Percentiles rank a stretch among this genome's conserved stretches.
Conservation (phyloP, 805 yeast species). For the Metschnikowia reukaufii region DNA sequence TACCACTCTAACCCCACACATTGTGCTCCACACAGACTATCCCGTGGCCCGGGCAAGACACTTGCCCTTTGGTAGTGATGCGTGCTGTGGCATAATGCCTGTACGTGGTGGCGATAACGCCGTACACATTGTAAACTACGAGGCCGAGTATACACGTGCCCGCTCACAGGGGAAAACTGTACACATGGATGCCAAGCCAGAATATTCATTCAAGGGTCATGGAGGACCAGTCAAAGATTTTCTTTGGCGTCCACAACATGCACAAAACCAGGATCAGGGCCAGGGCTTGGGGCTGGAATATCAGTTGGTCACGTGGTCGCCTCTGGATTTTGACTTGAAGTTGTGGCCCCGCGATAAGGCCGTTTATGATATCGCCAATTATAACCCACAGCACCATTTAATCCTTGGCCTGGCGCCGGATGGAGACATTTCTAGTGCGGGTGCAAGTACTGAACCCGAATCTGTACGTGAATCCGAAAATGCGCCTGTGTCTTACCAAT, state of each 20-base stretch:
- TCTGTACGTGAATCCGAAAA: not conserved
- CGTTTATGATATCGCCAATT: slow-evolving; percentile 37
- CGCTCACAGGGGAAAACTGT: slow-evolving; percentile 27
- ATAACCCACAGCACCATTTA: slow-evolving; percentile 35
- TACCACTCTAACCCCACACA: slow-evolving; percentile 41
- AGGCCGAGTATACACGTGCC: slow-evolving; percentile 33
- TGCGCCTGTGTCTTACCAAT: slow-evolving; percentile 25
- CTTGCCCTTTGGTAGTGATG: slow-evolving; percentile 77
- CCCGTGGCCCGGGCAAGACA: slow-evolving; percentile 90
- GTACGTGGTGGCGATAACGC: slow-evolving; percentile 78
- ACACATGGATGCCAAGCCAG: slow-evolving; percentile 18
- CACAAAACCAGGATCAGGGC: slow-evolving; percentile 21
- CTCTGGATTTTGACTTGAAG: slow-evolving; percentile 74
- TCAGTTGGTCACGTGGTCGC: slow-evolving; percentile 92
- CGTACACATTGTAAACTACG: slow-evolving; percentile 54
- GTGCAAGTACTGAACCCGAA: not conserved
- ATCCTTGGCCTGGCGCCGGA: slow-evolving; percentile 16
- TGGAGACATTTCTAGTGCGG: not conserved
- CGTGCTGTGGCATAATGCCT: slow-evolving; percentile 86
- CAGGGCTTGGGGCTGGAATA: slow-evolving; percentile 72
- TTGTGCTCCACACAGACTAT: slow-evolving; percentile 66
- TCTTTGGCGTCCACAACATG: slow-evolving; percentile 66
- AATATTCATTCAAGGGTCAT: slow-evolving; percentile 73
- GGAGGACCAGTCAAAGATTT: slow-evolving; percentile 84
- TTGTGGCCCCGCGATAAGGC: slow-evolving; percentile 66